Conservation (phyloP, 257 asterid species). For the Nicotiana sylvestris region DNA sequence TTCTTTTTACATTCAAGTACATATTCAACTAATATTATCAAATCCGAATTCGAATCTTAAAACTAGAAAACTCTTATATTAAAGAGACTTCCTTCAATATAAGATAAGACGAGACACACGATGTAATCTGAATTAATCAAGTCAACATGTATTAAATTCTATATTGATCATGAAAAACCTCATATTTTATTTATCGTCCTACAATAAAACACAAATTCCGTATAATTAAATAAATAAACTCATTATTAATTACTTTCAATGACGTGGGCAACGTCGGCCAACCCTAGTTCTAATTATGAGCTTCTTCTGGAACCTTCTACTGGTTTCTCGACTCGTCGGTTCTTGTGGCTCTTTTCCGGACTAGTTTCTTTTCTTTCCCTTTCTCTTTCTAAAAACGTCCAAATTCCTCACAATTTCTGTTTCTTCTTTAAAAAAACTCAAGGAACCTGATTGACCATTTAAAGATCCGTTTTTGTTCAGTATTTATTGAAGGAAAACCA, state of each 20-base stretch:
- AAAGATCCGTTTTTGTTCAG: not conserved
- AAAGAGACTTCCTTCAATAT: too few species aligned
- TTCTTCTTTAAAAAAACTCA: not conserved
- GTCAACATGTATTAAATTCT: too few species aligned
- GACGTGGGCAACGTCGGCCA: not conserved
- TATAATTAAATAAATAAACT: too few species aligned
- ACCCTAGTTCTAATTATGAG: not conserved
- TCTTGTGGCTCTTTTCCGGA: not conserved
- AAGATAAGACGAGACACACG: too few species aligned
- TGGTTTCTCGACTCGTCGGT: not conserved
- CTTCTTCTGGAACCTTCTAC: slow-evolving; percentile 19
- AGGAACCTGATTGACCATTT: not conserved
- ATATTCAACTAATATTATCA: too few species aligned
- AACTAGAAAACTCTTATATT: too few species aligned
- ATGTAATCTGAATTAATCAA: too few species aligned
- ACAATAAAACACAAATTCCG: too few species aligned
- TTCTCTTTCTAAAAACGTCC: not conserved
- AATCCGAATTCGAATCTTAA: not conserved
- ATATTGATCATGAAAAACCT: too few species aligned
- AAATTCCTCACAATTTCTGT: not conserved
- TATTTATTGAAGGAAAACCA: not conserved
- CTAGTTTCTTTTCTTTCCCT: not conserved
- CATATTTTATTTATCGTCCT: too few species aligned
- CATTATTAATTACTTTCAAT: too few species aligned
- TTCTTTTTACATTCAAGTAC: too few species aligned